Evolutionary conservation across 2,329 filamentous ascomycete genomes (phyloP).

Genomic region (Stagonosporopsis rhizophila): DNA sequence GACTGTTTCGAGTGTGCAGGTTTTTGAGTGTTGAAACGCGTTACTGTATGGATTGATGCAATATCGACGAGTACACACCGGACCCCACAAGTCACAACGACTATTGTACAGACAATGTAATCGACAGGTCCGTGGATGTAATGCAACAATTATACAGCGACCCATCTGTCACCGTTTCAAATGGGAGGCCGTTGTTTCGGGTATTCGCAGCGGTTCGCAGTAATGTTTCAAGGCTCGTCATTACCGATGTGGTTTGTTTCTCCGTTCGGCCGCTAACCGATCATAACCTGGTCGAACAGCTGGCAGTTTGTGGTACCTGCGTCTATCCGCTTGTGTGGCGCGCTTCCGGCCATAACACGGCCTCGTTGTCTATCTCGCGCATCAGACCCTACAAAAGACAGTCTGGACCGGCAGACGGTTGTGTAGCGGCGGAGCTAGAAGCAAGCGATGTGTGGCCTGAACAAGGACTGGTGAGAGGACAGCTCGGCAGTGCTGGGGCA

Average conservation of each 20-base stretch:
- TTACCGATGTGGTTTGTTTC: conserved; percentile 25
- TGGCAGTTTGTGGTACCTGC: conserved; percentile 35
- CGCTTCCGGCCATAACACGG: conserved; percentile 14
- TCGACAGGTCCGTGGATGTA: conserved; percentile 1
- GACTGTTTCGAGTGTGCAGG: background rate
- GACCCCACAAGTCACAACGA: background rate
- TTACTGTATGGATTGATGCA: background rate
- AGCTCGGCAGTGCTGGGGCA: background rate
- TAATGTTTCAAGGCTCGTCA: conserved; percentile 35
- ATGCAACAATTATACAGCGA: conserved; percentile 11
- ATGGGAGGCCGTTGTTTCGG: conserved; percentile 31
- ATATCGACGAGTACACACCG: background rate
- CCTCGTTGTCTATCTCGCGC: conserved; percentile 4
- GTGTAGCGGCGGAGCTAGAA: conserved; percentile 30
- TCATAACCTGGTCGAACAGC: conserved; percentile 27
- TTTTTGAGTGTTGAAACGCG: background rate
- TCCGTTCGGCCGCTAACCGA: conserved; percentile 32
- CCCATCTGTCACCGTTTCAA: conserved; percentile 12
- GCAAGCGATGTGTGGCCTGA: background rate
- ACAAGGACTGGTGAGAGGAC: conserved; percentile 4
- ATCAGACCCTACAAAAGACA: conserved; percentile 4
- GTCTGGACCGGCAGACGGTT: conserved; percentile 14
- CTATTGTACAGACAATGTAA: background rate
- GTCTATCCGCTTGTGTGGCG: conserved; percentile 32
- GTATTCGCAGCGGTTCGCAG: conserved; percentile 32